Percentiles rank a stretch among this genome's conserved stretches.
Conservation (phyloP, 2,329 filamentous ascomycete species). For the Apiospora rasikravindrae region DNA sequence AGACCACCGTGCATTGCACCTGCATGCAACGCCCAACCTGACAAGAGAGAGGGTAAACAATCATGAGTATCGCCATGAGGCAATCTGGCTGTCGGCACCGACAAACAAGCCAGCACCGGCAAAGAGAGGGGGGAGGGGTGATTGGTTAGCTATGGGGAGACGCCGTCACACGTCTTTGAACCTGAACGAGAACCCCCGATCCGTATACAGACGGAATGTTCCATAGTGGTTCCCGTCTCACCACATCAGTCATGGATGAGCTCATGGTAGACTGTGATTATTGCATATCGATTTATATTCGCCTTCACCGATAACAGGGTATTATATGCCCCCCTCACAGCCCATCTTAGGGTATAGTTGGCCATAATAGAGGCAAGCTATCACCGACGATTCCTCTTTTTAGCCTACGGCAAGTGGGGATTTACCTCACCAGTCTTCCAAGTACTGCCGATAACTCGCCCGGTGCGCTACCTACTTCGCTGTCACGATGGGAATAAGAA, state of each 20-base stretch:
- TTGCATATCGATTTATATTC: background rate
- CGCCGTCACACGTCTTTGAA: background rate
- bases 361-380: background rate
- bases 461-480: conserved; percentile 2
- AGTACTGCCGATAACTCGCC: background rate
- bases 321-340: background rate
- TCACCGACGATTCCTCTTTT: conserved; percentile 9
- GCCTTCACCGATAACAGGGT: background rate
- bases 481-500: background rate
- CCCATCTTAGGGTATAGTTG: background rate
- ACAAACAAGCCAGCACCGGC: background rate
- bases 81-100: conserved; percentile 2
- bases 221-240: background rate
- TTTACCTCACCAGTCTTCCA: conserved; percentile 9
- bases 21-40: background rate
- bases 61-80: background rate
- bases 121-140: background rate
- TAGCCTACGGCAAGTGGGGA: conserved; percentile 2
- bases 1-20: background rate
- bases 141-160: background rate
- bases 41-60: background rate
- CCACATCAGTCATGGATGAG: conserved; percentile 13
- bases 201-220: background rate
- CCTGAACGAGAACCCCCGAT: background rate
- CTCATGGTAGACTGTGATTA: background rate